Base-by-base conservation (phyloP, 1,284 basidiomycete species). In the Leccinum cinnamomeum region DNA sequence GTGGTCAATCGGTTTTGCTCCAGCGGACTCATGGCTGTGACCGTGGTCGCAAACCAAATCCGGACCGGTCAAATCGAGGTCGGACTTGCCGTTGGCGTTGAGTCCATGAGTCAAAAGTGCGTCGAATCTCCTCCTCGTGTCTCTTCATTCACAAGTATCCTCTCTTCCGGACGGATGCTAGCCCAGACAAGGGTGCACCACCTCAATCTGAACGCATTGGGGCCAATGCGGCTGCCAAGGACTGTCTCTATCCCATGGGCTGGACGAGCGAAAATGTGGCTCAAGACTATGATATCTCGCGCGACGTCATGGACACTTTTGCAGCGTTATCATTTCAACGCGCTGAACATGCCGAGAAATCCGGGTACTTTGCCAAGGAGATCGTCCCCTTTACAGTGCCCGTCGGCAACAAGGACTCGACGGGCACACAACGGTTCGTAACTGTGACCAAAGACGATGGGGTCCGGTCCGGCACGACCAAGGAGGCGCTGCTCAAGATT, bases 271-370 rank as follows among this genome's bases (percentile, higher is more conserved):
- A 92, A 75, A 92, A 91, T 12, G 69, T 70, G 56, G 91, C 91
- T 12, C 79, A 80, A 59, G 87, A 97, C 61, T 97, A 92, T 78
- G 82, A 87, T 68, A 83, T 98, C 68, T 83, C 90, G 23, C 84
- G 95, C 56, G 86, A 91, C 62, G 86, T 89, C 65, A 95, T 96
- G 84, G 95, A 98, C 75, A 84, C 83, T 51, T 91, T 89, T 71
- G 92, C 95, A 3, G 92, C 94, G 0, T 70, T 78, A 25, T 94
- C 92, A 0, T 92, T 90, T 75, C 88, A 90, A 68, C 87, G 88
- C 11, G 92, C 92, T 7, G 88, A 90, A 72, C 78, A 77, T 23
- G 88, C 88, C 1, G 77, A 88, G 59, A 85, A 84, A 64, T 73
- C 83, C 0, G 93, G 94, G 14, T 81, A 82, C 70, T 95, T 96